These are phyloP conservation scores for Quercus agrifolia DNA, from an alignment of 306 rosid species.

Conservation along the genomic window DNA sequence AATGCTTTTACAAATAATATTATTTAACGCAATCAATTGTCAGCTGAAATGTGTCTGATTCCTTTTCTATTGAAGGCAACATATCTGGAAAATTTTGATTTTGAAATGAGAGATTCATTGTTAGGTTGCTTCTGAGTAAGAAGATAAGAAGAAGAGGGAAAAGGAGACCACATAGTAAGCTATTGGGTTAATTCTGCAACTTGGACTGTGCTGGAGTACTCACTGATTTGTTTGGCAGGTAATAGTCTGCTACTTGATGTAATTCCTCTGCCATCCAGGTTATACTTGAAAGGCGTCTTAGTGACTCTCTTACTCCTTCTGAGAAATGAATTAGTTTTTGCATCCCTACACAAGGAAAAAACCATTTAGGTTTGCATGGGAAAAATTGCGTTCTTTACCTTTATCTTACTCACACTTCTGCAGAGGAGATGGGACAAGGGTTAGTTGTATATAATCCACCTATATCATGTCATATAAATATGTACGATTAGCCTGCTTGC, in stretches of 20 bases:
- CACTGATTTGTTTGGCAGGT: slow-evolving; percentile 64
- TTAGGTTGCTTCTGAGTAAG: neutral
- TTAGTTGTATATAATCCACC: neutral
- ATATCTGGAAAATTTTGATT: neutral
- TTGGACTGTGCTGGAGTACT: slow-evolving; percentile 34
- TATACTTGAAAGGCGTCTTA: slow-evolving; percentile 66
- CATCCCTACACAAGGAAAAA: slow-evolving; percentile 48
- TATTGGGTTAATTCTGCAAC: slow-evolving; percentile 7
- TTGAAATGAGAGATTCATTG: neutral
- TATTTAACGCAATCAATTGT: neutral
- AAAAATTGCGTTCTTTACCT: neutral
- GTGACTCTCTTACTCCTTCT: slow-evolving; percentile 74
- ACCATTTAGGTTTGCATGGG: slow-evolving; percentile 1
- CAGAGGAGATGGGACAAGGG: neutral
- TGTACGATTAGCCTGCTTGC: neutral
- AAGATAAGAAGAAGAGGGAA: neutral
- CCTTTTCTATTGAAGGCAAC: neutral
- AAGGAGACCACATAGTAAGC: neutral
- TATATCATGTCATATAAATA: neutral
- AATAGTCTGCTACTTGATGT: slow-evolving; percentile 65
- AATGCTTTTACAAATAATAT: neutral
- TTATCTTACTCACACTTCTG: neutral
- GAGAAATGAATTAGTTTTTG: slow-evolving; percentile 67
- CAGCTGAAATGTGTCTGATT: neutral
- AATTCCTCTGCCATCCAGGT: slow-evolving; percentile 86